Conservation (phyloP, 352 stramenopile genomes). For the Globisporangium nagaii region DNA sequence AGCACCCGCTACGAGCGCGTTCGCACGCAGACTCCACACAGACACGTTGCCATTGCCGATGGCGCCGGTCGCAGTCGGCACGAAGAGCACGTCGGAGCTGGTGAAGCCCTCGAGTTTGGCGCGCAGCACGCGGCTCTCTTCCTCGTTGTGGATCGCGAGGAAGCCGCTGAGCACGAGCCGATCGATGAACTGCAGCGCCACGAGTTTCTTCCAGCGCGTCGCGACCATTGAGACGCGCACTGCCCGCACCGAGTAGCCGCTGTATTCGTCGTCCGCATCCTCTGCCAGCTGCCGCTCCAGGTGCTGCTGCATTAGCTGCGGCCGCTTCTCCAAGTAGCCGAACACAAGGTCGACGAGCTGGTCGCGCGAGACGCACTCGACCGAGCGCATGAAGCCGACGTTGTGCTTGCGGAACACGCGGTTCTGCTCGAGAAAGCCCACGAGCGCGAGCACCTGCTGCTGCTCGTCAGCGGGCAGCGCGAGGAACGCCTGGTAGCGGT, state of each 20-base stretch:
- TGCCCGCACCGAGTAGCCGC: background rate
- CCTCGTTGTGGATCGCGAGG: slow-evolving; percentile 3
- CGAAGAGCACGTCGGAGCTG: background rate
- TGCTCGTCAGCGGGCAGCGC: background rate
- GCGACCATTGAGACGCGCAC: background rate
- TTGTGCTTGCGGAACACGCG: background rate
- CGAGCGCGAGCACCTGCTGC: background rate
- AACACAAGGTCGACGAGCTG: background rate
- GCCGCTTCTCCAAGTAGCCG: background rate
- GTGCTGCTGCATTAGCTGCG: background rate
- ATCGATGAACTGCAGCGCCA: slow-evolving; percentile 2
- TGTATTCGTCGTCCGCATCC: background rate
- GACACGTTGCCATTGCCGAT: background rate
- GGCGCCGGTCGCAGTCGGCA: background rate
- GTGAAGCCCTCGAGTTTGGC: slow-evolving; percentile 7
- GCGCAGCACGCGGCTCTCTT: background rate
- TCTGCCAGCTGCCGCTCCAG: background rate
- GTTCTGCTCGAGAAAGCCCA: background rate
- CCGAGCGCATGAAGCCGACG: background rate
- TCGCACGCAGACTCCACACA: slow-evolving; percentile 9
- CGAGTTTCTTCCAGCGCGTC: background rate
- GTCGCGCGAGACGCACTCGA: background rate
- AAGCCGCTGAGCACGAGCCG: slow-evolving; percentile 5
- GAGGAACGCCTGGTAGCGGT: background rate
- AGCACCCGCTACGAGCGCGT: slow-evolving; percentile 1